Base-by-base conservation (phyloP, 1,139 yeast genomes). In the Groenewaldozyma auringiensis region DNA sequence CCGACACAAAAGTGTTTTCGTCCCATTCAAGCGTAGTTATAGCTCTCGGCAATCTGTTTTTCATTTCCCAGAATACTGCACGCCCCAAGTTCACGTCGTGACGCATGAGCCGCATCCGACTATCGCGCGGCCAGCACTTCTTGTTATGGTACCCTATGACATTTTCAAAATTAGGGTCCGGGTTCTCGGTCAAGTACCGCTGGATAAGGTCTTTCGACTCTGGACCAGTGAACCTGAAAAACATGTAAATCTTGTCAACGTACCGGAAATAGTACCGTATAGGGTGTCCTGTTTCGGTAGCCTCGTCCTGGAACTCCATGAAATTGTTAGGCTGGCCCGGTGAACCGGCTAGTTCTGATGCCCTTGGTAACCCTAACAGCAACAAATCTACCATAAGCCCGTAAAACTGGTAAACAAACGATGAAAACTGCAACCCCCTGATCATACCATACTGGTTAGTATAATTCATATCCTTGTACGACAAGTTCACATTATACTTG, bases 391-490 rank as follows among this genome's bases (percentile, higher is more conserved):
- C 67, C 38, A 84, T 80, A 46, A 94, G 68, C 1, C 97, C 96
- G 63, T 89, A 92, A 63, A 79, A 89, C 62, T 94, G 99, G 59
- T 76, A 80, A 2, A 94, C 79, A 64, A 92, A 94, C 0, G 96
- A 81, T 1, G 96, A 77, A 62, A 88, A 94, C 58, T 87, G 96
- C 27, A 92, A 68, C 1, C 98, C 99, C 46, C 94, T 74, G 18
- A 94, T 67, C 50, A 94, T 66, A 27, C 99, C 99, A 60, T 80
- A 81, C 57, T 84, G 89, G 63, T 92, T 92, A 16, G 85, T 81
- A 62, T 88, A 95, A 50, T 81, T 84, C 98, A 94, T 94, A 62
- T 94, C 99, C 61, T 94, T 94, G 63, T 82, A 94, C 1, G 92
- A 75, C 32, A 94, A 59, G 33, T 78, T 76, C 21, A 89, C 79